Evolutionary conservation across 1,139 yeast genomes (phyloP).

Genomic region (Scheffersomyces illinoinensis): DNA sequence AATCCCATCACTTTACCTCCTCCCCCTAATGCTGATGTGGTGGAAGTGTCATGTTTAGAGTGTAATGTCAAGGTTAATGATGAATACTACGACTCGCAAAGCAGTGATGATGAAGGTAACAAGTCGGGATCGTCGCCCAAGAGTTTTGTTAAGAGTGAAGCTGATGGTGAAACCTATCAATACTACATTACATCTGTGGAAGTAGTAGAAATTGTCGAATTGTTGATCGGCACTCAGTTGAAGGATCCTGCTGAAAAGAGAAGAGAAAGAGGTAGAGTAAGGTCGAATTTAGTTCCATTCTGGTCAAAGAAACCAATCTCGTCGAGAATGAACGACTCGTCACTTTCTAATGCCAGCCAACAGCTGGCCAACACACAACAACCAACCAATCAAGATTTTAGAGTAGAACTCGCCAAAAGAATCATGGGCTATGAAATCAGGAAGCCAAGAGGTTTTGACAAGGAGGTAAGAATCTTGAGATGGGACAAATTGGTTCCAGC

Average conservation of each 20-base stretch:
- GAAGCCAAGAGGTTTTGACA: conserved; percentile 68
- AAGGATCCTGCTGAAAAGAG: conserved; percentile 52
- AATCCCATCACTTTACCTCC: conserved; percentile 42
- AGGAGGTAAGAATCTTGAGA: conserved; percentile 60
- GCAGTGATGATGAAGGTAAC: conserved; percentile 16
- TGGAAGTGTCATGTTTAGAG: conserved; percentile 60
- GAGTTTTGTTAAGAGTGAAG: conserved; percentile 14
- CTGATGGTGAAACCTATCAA: conserved; percentile 23
- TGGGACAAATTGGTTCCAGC: conserved; percentile 66
- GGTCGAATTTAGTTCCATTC: conserved; percentile 67
- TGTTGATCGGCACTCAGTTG: conserved; percentile 51
- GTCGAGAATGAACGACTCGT: conserved; percentile 42
- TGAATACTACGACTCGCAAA: conserved; percentile 26
- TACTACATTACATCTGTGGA: conserved; percentile 67
- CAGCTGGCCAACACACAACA: conserved; percentile 7
- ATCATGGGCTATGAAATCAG: conserved; percentile 65
- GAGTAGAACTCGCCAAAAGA: conserved; percentile 59
- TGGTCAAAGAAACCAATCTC: conserved; percentile 64
- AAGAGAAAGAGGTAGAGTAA: conserved; percentile 61
- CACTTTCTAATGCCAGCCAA: conserved; percentile 5
- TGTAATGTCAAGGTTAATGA: conserved; percentile 39
- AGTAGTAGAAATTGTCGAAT: conserved; percentile 63
- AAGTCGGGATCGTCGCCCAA: conserved; percentile 5
- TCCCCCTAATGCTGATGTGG: conserved; percentile 45
- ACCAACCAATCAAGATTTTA: conserved; percentile 41